Evolutionary conservation across 2,329 filamentous ascomycete species (phyloP).

Genomic region (Corinectria fuckeliana): DNA sequence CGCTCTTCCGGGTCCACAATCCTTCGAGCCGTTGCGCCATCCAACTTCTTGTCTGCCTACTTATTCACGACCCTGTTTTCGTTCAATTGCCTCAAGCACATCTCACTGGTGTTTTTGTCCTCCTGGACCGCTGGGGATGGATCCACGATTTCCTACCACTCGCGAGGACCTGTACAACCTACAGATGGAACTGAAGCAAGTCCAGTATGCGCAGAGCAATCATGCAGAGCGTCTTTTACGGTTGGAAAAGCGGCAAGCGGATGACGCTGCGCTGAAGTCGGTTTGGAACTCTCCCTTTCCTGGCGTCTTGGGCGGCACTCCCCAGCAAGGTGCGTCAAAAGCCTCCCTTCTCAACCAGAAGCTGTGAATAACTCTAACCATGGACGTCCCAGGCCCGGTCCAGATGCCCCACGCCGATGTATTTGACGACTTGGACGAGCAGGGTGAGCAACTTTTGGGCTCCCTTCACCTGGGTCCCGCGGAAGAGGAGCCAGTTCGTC

Average conservation of each 20-base stretch:
- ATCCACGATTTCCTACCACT: constrained; percentile 64
- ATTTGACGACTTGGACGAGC: constrained; percentile 90
- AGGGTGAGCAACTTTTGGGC: constrained; percentile 78
- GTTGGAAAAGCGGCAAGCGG: constrained; percentile 71
- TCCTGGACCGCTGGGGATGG: constrained; percentile 57
- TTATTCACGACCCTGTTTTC: background rate
- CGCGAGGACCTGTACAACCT: constrained; percentile 72
- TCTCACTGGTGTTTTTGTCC: background rate
- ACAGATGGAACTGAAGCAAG: constrained; percentile 74
- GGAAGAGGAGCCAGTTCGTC: constrained; percentile 83
- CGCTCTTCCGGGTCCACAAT: background rate
- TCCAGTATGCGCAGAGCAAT: constrained; percentile 67
- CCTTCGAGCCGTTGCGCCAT: background rate
- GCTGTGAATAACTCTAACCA: constrained; percentile 26
- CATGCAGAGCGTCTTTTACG: constrained; percentile 67
- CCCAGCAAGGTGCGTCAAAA: constrained; percentile 76
- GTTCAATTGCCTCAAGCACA: background rate
- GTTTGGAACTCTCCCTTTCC: constrained; percentile 96
- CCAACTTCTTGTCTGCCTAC: background rate
- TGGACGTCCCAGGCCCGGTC: constrained; percentile 68
- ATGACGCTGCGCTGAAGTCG: constrained; percentile 76
- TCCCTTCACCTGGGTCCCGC: constrained; percentile 80
- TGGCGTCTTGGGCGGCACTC: constrained; percentile 80
- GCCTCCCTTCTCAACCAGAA: background rate
- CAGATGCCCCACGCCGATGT: constrained; percentile 82